phyloP scores from a whole-genome alignment of 1,284 basidiomycete species.

The Chalciporus sp. region DNA sequence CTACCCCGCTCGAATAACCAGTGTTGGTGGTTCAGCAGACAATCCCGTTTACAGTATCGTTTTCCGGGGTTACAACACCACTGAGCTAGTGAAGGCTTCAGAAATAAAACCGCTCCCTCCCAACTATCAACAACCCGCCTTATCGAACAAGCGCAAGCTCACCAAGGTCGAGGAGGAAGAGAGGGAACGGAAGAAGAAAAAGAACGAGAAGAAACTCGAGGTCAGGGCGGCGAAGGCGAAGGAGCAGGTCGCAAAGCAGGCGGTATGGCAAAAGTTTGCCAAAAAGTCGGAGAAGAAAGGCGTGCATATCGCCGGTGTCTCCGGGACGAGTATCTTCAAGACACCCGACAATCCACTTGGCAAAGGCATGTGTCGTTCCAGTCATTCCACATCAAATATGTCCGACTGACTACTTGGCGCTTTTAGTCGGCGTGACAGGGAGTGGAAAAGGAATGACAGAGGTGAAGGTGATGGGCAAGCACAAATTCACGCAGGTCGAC shows the following conservation, averaged over 20 bases:
- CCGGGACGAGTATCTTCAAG: slow-evolving; percentile 94
- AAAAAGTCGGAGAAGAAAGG: slow-evolving; percentile 97
- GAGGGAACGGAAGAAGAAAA: slow-evolving; percentile 90
- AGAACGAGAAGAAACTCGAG: slow-evolving; percentile 95
- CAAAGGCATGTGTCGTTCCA: slow-evolving; percentile 57
- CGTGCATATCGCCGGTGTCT: slow-evolving; percentile 82
- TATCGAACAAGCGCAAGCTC: slow-evolving; percentile 74
- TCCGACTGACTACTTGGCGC: slow-evolving; percentile 25
- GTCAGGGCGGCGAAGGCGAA: slow-evolving; percentile 85
- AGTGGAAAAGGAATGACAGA: slow-evolving; percentile 94
- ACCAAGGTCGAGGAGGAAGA: slow-evolving; percentile 85
- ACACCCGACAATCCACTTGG: slow-evolving; percentile 94
- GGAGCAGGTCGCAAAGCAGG: slow-evolving; percentile 88
- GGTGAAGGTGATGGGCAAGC: slow-evolving; percentile 71
- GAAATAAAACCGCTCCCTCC: slow-evolving; percentile 74
- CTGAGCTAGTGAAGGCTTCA: slow-evolving; percentile 81
- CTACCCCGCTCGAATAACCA: slow-evolving; percentile 91
- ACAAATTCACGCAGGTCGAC: slow-evolving; percentile 69
- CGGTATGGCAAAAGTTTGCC: slow-evolving; percentile 96
- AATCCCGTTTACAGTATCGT: slow-evolving; percentile 91
- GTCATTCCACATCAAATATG: slow-evolving; percentile 18
- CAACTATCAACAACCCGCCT: slow-evolving; percentile 46
- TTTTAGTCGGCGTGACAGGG: slow-evolving; percentile 88
- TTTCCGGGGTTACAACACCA: slow-evolving; percentile 94
- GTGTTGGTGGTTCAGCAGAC: slow-evolving; percentile 83